Conservation (phyloP, 352 stramenopile species). For the Globisporangium okanoganense region DNA sequence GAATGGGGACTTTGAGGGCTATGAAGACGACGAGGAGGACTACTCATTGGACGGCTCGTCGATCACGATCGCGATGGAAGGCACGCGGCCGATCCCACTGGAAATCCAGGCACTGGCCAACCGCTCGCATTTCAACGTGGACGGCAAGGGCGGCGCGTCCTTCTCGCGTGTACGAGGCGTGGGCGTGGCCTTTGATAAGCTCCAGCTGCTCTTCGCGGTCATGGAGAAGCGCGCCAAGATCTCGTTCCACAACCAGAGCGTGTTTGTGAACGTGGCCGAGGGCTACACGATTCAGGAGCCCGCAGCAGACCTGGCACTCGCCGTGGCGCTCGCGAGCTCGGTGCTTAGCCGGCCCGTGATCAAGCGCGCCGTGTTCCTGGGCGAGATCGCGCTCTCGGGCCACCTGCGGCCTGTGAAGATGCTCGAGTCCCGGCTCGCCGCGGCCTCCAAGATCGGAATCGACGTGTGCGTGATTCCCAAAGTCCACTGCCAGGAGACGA, state of each 20-base stretch:
- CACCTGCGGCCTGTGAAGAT: slow-evolving; percentile 79
- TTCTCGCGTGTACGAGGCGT: slow-evolving; percentile 67
- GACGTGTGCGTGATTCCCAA: slow-evolving; percentile 69
- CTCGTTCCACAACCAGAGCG: slow-evolving; percentile 71
- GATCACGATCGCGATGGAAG: slow-evolving; percentile 92
- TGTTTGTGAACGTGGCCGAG: slow-evolving; percentile 86
- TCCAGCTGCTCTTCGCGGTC: slow-evolving; percentile 94
- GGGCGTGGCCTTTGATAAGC: slow-evolving; percentile 85
- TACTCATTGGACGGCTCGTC: slow-evolving; percentile 69
- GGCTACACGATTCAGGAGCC: slow-evolving; percentile 83
- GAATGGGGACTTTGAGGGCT: slow-evolving; percentile 26
- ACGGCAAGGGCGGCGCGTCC: slow-evolving; percentile 22
- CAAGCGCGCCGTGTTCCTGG: slow-evolving; percentile 58
- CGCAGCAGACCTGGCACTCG: slow-evolving; percentile 70
- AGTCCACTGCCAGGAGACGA: slow-evolving; percentile 39
- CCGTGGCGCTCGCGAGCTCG: slow-evolving; percentile 69
- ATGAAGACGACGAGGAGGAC: slow-evolving; percentile 12
- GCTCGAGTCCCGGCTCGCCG: slow-evolving; percentile 73
- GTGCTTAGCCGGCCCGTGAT: slow-evolving; percentile 56
- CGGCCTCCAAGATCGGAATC: slow-evolving; percentile 79
- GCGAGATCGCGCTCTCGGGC: slow-evolving; percentile 76
- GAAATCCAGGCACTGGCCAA: slow-evolving; percentile 94
- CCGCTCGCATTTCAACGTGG: slow-evolving; percentile 36
- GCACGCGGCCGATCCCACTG: slow-evolving; percentile 89
- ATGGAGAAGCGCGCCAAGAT: slow-evolving; percentile 90